Conservation (phyloP, 1,284 basidiomycete genomes). For the Ustilago nuda region DNA sequence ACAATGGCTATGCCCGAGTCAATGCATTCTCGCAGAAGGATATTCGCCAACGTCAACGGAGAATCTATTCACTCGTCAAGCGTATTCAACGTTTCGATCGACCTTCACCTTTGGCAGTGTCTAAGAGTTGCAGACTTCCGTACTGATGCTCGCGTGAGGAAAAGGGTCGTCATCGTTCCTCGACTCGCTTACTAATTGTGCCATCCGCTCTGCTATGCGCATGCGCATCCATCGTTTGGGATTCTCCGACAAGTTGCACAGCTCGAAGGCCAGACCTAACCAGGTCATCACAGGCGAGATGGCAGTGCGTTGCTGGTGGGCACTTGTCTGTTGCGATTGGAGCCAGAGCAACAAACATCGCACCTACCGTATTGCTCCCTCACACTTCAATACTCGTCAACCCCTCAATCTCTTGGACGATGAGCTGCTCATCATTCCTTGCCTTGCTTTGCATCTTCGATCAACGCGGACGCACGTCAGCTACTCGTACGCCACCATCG, state of each 20-base stretch:
- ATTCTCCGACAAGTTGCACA: slow-evolving; percentile 23
- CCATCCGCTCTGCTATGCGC: slow-evolving; percentile 43
- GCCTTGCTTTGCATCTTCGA: slow-evolving; percentile 30
- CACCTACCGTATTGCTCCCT: slow-evolving; percentile 33
- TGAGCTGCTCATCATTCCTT: slow-evolving; percentile 26
- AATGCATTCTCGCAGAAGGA: slow-evolving; percentile 32
- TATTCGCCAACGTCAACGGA: slow-evolving; percentile 29
- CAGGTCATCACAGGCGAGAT: slow-evolving; percentile 32
- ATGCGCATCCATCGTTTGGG: slow-evolving; percentile 49
- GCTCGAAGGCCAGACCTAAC: background rate
- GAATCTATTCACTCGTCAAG: slow-evolving; percentile 37
- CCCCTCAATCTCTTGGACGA: slow-evolving; percentile 47
- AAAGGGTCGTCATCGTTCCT: slow-evolving; percentile 32
- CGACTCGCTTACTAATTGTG: slow-evolving; percentile 34
- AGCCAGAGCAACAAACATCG: slow-evolving; percentile 32
- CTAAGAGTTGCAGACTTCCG: slow-evolving; percentile 33
- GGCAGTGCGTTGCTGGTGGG: slow-evolving; percentile 48
- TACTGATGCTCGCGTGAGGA: slow-evolving; percentile 32
- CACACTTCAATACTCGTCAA: slow-evolving; percentile 40
- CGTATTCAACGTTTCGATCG: slow-evolving; percentile 36
- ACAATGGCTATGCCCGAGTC: background rate
- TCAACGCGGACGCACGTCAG: slow-evolving; percentile 47
- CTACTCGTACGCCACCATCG: slow-evolving; percentile 35
- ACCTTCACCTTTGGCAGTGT: slow-evolving; percentile 28
- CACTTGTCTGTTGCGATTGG: slow-evolving; percentile 42